Conservation (phyloP, 2,329 filamentous ascomycete genomes). For the Teratosphaeria viscida region DNA sequence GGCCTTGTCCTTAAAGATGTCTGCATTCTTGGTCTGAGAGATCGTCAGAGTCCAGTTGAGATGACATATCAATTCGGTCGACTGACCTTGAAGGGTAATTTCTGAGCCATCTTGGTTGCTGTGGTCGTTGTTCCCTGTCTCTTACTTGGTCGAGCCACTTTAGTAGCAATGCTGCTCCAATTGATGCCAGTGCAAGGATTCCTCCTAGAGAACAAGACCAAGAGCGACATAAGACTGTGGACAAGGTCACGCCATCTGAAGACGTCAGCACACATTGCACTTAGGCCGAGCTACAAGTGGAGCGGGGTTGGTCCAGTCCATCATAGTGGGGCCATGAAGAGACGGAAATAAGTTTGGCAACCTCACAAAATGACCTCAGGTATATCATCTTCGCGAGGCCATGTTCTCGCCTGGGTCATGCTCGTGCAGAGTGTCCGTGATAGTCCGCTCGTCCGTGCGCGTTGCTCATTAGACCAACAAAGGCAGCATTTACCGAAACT, state of each 20-base stretch:
- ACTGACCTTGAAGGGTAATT: conserved; percentile 36
- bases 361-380: neutral
- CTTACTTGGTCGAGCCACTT: conserved; percentile 11
- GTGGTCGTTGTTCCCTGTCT: conserved; percentile 4
- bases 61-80: neutral
- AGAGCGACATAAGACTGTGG: neutral
- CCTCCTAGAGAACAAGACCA: neutral
- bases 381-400: neutral
- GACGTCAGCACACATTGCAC: neutral
- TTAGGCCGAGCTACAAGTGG: neutral
- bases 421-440: neutral
- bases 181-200: neutral
- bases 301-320: neutral
- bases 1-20: conserved; percentile 44
- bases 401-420: neutral
- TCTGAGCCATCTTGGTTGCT: conserved; percentile 19
- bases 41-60: neutral
- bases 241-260: neutral
- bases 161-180: neutral
- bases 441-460: neutral
- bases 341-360: neutral
- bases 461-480: neutral
- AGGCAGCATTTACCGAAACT: neutral
- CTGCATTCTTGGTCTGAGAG: conserved; percentile 41
- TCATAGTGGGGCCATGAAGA: neutral